Conservation (phyloP, 163 green algal species). For the Prototheca cutis region DNA sequence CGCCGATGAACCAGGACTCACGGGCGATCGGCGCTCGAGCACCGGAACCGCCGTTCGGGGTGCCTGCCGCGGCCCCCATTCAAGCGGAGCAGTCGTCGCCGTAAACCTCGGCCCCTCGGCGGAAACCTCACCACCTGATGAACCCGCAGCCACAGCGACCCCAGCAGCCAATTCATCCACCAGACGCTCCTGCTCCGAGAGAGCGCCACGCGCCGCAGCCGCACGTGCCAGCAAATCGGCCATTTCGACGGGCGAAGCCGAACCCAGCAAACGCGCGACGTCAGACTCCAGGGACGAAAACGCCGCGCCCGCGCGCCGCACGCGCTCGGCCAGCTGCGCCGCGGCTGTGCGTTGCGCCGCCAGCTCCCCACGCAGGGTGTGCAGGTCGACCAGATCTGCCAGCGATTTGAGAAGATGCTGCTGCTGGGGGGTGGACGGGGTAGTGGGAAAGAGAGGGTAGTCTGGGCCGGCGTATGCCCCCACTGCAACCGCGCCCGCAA, state of each 20-base stretch:
- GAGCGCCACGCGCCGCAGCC: constrained; percentile 29
- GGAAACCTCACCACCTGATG: too few relatives aligned
- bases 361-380: constrained; percentile 47
- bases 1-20: too few relatives aligned
- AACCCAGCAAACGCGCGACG: constrained; percentile 78
- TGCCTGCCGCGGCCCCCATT: too few relatives aligned
- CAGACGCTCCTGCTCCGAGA: constrained; percentile 55
- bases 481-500: constrained; percentile 11
- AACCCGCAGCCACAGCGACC: constrained; percentile 5
- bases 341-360: constrained; percentile 41
- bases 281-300: constrained; percentile 57
- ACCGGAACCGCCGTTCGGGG: too few relatives aligned
- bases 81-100: too few relatives aligned
- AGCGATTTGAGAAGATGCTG: too few relatives aligned
- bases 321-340: constrained; percentile 42
- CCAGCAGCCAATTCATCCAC: constrained; percentile 13
- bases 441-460: too few relatives aligned
- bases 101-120: too few relatives aligned
- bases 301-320: constrained; percentile 59
- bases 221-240: constrained; percentile 50
- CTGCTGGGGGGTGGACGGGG: too few relatives aligned
- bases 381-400: constrained; percentile 53
- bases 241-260: constrained; percentile 60
- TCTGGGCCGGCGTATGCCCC: neutral
- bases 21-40: too few relatives aligned